These are phyloP conservation scores for Rhizophagus prolifer DNA, from an alignment of 192 early-diverging fungal species.

Conservation along the genomic window DNA sequence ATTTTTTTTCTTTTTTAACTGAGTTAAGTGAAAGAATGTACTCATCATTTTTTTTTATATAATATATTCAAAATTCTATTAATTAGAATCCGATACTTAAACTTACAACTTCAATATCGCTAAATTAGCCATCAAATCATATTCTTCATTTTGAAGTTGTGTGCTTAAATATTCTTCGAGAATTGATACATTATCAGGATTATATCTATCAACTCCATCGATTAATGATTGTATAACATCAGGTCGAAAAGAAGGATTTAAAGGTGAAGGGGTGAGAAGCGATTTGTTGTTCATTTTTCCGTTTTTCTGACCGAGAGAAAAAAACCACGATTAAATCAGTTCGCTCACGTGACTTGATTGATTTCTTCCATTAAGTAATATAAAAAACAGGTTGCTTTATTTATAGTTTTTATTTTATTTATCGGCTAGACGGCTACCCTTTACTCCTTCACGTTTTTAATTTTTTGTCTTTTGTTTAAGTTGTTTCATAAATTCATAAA, in stretches of 20 bases:
- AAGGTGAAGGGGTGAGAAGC: constrained; percentile 37
- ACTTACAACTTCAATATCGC: constrained; percentile 85
- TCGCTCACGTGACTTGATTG: no score
- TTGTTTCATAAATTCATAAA: no score
- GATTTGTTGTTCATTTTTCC: constrained; percentile 31
- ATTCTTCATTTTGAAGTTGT: constrained; percentile 78
- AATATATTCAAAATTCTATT: background rate
- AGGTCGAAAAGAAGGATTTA: constrained; percentile 56
- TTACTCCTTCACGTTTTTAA: no score
- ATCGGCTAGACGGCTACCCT: no score
- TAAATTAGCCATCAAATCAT: constrained; percentile 89
- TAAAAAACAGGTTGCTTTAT: no score
- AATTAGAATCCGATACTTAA: background rate
- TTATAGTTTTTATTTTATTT: no score
- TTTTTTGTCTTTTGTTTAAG: no score
- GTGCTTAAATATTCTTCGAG: constrained; percentile 80
- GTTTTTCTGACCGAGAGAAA: background rate
- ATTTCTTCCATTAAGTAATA: no score
- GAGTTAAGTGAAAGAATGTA: constrained; percentile 1
- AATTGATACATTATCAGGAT: constrained; percentile 81
- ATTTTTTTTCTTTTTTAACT: constrained; percentile 7
- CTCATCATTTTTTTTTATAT: constrained; percentile 6
- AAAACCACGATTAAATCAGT: no score
- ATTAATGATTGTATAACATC: constrained; percentile 75
- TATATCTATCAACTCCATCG: constrained; percentile 85